Evolutionary conservation across 345 rosid species (phyloP).

Genomic region (Rhizophora mangle): DNA sequence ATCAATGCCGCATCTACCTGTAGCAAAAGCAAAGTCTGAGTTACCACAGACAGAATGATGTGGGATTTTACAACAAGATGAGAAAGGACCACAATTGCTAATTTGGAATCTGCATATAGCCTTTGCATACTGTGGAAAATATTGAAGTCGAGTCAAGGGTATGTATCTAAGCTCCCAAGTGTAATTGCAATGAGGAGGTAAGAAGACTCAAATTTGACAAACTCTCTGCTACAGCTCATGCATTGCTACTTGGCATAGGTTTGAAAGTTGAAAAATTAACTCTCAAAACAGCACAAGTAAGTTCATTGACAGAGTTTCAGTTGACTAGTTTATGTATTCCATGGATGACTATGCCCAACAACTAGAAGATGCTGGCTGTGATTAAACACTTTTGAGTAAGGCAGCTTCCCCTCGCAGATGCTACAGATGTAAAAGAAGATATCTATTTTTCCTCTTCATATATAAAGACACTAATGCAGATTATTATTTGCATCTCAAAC

Average conservation of each 20-base stretch:
- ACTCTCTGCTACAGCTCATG: not conserved
- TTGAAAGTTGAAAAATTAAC: not conserved
- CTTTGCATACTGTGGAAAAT: not conserved
- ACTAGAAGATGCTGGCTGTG: not conserved
- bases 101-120: not conserved
- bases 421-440: too few relatives aligned
- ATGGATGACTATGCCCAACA: not conserved
- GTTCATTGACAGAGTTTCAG: not conserved
- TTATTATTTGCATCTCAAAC: not conserved
- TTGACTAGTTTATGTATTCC: not conserved
- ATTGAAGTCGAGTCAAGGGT: not conserved
- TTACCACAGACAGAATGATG: not conserved
- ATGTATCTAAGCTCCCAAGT: not conserved
- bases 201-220: not conserved
- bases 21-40: constrained; percentile 20
- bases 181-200: not conserved
- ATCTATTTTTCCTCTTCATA: too few relatives aligned
- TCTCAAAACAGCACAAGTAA: not conserved
- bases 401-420: not conserved
- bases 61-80: not conserved
- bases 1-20: constrained; percentile 97
- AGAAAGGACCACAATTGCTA: constrained; percentile 6
- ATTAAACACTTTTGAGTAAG: not conserved
- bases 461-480: not conserved
- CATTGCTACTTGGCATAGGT: not conserved